A percentile compares a stretch with the other conserved stretches of the same genome.
Evolutionary conservation across 2,329 filamentous ascomycete species (phyloP).

Genomic region (Teratosphaeria gauchensis): DNA sequence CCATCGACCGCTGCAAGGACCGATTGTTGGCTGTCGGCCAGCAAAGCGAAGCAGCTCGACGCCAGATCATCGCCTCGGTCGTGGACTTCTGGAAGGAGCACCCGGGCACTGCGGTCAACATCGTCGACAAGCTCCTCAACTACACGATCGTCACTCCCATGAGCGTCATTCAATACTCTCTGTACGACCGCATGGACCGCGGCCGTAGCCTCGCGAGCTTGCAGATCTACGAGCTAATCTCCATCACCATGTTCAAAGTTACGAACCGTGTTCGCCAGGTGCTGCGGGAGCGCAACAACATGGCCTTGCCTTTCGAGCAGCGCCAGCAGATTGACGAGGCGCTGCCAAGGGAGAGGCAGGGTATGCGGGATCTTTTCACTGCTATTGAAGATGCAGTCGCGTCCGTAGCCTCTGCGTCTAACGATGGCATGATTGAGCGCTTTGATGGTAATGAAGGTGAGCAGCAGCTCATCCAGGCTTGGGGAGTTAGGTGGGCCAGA

Average conservation of each 20-base stretch:
- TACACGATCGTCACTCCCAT: constrained; percentile 86
- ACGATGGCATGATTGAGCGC: constrained; percentile 65
- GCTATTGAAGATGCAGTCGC: constrained; percentile 69
- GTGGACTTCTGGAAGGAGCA: constrained; percentile 91
- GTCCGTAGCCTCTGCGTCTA: constrained; percentile 61
- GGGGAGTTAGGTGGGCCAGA: constrained; percentile 78
- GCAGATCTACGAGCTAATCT: constrained; percentile 82
- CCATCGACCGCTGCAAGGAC: constrained; percentile 89
- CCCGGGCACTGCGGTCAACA: constrained; percentile 81
- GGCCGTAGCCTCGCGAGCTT: constrained; percentile 55
- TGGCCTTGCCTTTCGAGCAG: constrained; percentile 47
- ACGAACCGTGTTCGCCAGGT: constrained; percentile 78
- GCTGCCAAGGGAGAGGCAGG: constrained; percentile 57
- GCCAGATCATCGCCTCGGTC: constrained; percentile 83
- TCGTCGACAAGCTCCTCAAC: constrained; percentile 94
- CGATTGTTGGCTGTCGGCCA: constrained; percentile 71
- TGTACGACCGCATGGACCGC: constrained; percentile 52
- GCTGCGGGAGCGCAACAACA: constrained; percentile 51
- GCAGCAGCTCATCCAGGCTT: constrained; percentile 53
- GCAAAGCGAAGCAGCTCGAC: constrained; percentile 63
- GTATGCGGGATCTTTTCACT: constrained; percentile 71
- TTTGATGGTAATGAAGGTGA: constrained; percentile 34
- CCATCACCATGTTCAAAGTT: constrained; percentile 81
- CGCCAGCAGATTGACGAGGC: constrained; percentile 55
- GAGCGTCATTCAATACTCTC: constrained; percentile 81